Base-by-base conservation (phyloP, 176 grass and related monocot genomes). In the Rhynchospora breviuscula region DNA sequence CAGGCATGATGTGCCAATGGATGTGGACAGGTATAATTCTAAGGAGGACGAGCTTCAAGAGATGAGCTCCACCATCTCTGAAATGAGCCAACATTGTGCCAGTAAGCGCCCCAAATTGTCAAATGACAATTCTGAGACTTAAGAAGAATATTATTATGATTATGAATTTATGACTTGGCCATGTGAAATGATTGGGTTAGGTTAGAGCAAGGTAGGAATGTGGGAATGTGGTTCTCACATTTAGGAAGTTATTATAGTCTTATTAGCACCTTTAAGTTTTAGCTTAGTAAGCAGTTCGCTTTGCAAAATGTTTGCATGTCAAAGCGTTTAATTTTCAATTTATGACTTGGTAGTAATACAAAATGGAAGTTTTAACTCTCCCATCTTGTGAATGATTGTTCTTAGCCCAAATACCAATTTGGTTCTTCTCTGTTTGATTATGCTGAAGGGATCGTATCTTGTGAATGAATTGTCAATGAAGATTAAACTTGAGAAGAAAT, bases 31-130 rank as follows among this genome's bases (percentile, higher is more conserved):
- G 65, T 94, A 92, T 2, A 88, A 94, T 14, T 84, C 89, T 21
- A 97, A 93, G 91, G 91, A 88, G 91, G 93, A 97, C 80, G 93
- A 93, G 63, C 63, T 97, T 48, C 87, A 91, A 67, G 80, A 83
- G 70, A 63, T 97, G 59, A 93, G 93, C 87, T 93, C 92, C 76
- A 90, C 93, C 11, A 89, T 97, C 68, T 64, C 62, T 0, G 26
- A 18, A 64, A 13, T 64, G 62, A 64, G 62, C 23, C 23, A 29
- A 64, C 8, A 26, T 64, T 89, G 93, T 57, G 89, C 91, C 7
- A 91, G 90, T 87, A 90, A 93, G 89, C 91, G 88, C 83, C 93
- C 90, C 70, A 88, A 87, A 14, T 90, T 86, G 0, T 90, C 84
- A 21, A 74, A 78, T 83, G 91, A 84, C 61, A 82, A 64, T 64